Evolutionary conservation across 2,329 filamentous ascomycete genomes (phyloP), one percentile per base, ranked within the genome.

Genomic region (Huntiella bhutanensis): DNA sequence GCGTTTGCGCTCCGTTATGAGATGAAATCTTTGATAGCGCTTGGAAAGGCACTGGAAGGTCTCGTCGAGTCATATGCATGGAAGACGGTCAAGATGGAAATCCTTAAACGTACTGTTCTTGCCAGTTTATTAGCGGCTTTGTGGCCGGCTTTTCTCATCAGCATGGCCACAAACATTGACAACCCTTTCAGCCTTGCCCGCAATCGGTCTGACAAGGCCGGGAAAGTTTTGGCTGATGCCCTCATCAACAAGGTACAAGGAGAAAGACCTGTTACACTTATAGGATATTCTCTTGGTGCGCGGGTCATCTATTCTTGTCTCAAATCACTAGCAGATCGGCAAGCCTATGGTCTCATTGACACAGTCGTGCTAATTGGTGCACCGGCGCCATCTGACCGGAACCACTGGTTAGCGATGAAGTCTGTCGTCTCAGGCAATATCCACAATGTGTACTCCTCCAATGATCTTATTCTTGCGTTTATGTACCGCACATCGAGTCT

Each of bases 1-100:
- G 77, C 82, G 0, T 94, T 94, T 56, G 86, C 84, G 1, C 64
- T 94, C 4, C 73, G 83, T 3, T 94, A 82, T 64, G 87, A 95
- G 61, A 75, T 88, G 54, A 73, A 82, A 49, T 74, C 80, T 2
- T 66, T 95, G 2, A 66, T 93, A 50, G 74, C 75, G 8, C 72
- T 95, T 0, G 87, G 87, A 0, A 75, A 77, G 47, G 74, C 80
- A 1, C 71, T 94, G 41, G 70, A 75, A 10, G 71, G 70, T 1
- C 72, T 94, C 52, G 76, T 93, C 5, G 73, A 72, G 3, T 82
- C 75, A 5, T 75, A 80, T 36, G 83, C 84, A 1, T 92, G 82
- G 80, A 70, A 69, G 41, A 70, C 77, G 43, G 75, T 86, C 41
- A 82, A 82, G 55, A 64, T 69, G 7, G 79, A 92, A 58, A 77